These are phyloP conservation scores for Geotrichum ghanense DNA, from an alignment of 805 yeast species.

Conservation along the genomic window DNA sequence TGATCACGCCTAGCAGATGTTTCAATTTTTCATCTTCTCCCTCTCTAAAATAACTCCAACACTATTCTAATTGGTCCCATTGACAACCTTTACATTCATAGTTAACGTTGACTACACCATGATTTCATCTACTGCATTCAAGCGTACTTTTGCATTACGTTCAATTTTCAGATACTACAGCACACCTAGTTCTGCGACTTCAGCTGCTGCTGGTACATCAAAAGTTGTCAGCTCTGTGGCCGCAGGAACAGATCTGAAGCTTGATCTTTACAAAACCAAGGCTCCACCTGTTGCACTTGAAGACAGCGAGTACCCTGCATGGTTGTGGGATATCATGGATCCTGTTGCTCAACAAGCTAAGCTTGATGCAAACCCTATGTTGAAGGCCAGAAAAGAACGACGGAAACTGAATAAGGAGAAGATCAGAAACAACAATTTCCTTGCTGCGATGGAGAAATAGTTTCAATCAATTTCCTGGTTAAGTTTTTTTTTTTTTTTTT, in stretches of 20 bases:
- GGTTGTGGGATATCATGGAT: conserved; percentile 87
- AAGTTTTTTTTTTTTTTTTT: background rate
- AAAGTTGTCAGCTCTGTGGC: conserved; percentile 32
- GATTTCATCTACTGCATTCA: conserved; percentile 2
- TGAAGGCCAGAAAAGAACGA: conserved; percentile 58
- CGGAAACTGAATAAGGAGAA: conserved; percentile 54
- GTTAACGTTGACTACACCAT: background rate
- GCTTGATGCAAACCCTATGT: conserved; percentile 49
- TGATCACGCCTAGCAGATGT: too few species aligned
- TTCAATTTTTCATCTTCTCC: too few species aligned
- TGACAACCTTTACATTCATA: background rate
- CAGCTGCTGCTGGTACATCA: conserved; percentile 8
- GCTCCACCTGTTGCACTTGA: conserved; percentile 80
- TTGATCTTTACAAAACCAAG: conserved; percentile 69
- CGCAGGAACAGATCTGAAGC: conserved; percentile 45
- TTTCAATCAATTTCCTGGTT: background rate
- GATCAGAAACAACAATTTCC: conserved; percentile 72
- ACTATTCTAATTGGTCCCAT: too few species aligned
- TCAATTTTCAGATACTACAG: background rate
- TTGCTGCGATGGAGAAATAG: conserved; percentile 38
- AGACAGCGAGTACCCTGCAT: conserved; percentile 83
- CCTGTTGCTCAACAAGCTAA: conserved; percentile 44
- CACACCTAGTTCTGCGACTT: conserved; percentile 1
- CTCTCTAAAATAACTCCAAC: too few species aligned
- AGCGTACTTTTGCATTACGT: background rate